Conservation (phyloP, 2,329 filamentous ascomycete genomes). For the Beauveria pseudobassiana region DNA sequence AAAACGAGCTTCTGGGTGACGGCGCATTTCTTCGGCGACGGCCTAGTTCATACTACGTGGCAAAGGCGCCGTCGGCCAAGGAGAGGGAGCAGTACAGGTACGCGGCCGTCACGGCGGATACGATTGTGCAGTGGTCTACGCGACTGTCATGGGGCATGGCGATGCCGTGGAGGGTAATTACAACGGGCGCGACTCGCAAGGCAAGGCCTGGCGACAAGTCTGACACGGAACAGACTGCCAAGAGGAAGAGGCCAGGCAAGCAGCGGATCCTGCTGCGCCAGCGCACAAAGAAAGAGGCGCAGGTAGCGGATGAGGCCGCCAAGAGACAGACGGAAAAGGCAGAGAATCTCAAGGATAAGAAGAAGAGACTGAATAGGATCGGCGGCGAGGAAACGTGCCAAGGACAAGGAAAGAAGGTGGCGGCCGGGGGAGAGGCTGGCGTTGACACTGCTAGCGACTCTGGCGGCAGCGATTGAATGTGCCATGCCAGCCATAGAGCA, state of each 20-base stretch:
- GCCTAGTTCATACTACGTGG: conserved; percentile 44
- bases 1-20: conserved; percentile 29
- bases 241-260: conserved; percentile 46
- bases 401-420: conserved; percentile 52
- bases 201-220: conserved; percentile 13
- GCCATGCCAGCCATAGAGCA: background rate
- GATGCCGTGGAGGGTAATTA: conserved; percentile 51
- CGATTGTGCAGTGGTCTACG: conserved; percentile 37
- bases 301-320: conserved; percentile 31
- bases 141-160: conserved; percentile 49
- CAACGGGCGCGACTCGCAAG: conserved; percentile 30
- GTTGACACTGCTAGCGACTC: conserved; percentile 17
- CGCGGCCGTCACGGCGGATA: conserved; percentile 46
- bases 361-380: conserved; percentile 43
- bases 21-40: conserved; percentile 30
- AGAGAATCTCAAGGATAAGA: conserved; percentile 50
- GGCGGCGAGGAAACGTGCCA: conserved; percentile 43
- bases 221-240: conserved; percentile 9
- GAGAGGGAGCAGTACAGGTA: conserved; percentile 32
- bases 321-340: conserved; percentile 42
- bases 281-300: conserved; percentile 33
- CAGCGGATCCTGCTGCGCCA: conserved; percentile 44
- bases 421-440: conserved; percentile 11
- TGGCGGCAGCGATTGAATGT: conserved; percentile 15
- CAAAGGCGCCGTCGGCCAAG: conserved; percentile 27